phyloP scores from a whole-genome alignment of 2,329 filamentous ascomycete genomes.

The Trichoderma endophyticum region DNA sequence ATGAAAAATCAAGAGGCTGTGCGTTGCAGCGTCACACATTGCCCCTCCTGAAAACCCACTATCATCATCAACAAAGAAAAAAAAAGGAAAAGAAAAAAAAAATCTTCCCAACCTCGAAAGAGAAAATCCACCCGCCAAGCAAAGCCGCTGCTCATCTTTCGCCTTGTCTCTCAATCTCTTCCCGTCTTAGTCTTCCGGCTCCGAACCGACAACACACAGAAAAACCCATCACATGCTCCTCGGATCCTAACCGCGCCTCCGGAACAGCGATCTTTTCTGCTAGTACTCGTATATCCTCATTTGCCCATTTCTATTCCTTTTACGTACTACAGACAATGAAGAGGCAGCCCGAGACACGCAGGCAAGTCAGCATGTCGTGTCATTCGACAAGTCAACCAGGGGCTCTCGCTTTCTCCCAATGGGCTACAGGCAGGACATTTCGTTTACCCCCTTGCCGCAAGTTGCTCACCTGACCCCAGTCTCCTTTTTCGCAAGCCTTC shows the following conservation, averaged over 20 bases:
- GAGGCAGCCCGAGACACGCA: not conserved
- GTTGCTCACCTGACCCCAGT: conserved; percentile 3
- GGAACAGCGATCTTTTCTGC: not conserved
- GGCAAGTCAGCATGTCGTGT: not conserved
- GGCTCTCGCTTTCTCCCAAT: not conserved
- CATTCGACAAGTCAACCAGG: not conserved
- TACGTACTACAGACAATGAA: not conserved
- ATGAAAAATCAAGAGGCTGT: not conserved
- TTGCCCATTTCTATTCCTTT: not conserved
- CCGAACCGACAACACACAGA: not conserved
- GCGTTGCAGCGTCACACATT: not conserved
- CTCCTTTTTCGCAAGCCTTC: not conserved
- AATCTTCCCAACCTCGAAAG: not conserved
- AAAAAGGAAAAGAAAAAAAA: not conserved
- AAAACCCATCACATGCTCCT: not conserved
- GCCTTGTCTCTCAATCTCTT: not conserved
- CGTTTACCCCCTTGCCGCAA: not conserved
- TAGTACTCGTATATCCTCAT: not conserved
- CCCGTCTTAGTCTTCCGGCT: not conserved
- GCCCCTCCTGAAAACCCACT: not conserved
- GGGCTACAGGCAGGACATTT: not conserved
- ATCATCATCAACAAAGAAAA: not conserved
- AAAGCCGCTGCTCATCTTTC: not conserved
- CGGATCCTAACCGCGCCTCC: not conserved
- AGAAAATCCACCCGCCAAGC: not conserved